Base-by-base conservation (phyloP, 2,329 filamentous ascomycete species). In the Massarina eburnea region DNA sequence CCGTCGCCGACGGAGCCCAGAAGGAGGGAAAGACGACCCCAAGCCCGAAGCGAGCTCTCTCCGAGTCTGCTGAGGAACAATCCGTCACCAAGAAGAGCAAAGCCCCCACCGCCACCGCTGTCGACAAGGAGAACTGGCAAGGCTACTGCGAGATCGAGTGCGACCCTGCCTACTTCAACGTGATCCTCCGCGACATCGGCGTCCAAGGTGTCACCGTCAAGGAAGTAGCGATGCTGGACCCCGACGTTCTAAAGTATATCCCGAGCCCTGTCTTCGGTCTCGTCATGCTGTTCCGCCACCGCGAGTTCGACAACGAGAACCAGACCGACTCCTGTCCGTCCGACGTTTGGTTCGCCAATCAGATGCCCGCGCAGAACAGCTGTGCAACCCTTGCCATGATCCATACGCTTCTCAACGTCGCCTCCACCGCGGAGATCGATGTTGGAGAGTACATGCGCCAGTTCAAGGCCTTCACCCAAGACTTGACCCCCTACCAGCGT, bases 331-430 rank as follows among this genome's bases (percentile, higher is more conserved):
- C 80, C 50, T 85, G 81, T 51, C 84, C 84, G 0, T 73, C 81
- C 3, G 74, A 82, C 22, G 76, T 97, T 15, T 99, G 94, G 92
- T 97, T 96, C 68, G 91, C 91, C 21, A 96, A 96, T 61, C 92
- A 95, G 73, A 86, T 89, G 37, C 67, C 66, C 4, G 62, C 58
- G 10, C 64, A 68, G 39, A 95, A 95, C 68, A 86, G 90, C 20
- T 99, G 94, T 71, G 94, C 90, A 17, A 94, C 89, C n/a, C 83
- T 96, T 36, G 91, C 94, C 3, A 77, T 97, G 55, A 80, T 96
- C 58, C 97, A 97, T 61, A 95, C 96, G 49, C 75, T 96, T 62
- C 95, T 96, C 81, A 97, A 97, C 64, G 79, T 84, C 19, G 22
- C 37, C 6, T 30, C 38, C 22, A 24, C 18, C 14, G 41, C n/a